Base-by-base conservation (phyloP, 306 rosid species). In the Myrica gale region DNA sequence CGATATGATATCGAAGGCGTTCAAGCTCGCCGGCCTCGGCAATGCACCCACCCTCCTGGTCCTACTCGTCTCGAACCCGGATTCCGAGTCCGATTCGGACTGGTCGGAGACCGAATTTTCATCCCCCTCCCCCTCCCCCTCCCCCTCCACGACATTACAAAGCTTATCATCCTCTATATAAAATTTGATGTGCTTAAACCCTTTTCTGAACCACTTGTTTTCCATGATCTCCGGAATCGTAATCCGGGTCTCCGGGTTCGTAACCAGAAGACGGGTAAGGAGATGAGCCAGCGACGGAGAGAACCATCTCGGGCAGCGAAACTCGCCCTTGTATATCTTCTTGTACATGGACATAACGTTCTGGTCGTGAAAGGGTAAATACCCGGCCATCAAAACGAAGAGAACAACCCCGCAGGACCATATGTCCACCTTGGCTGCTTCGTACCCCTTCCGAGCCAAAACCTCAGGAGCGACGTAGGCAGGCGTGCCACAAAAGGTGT, bases 401-500 rank as follows among this genome's bases (percentile, higher is more conserved):
- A 93, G 76, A 1, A 93, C 81, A 47, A 93, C 89, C 62, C 98
- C 98, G 65, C 98, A 93, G 1, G 98, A 90, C 98, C 98, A 93
- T 13, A 93, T 87, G 76, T 93, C 98, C 19, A 91, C 97, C 79
- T 91, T 93, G 0, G 89, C 92, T 3, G 96, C 97, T 56, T 93
- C 98, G 45, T 93, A 93, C 0, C 98, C 98, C 60, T 88, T 90
- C 37, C 98, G 78, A 0, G 81, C 93, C 53, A 93, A 73, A 53
- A 93, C 97, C 86, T 93, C 98, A 1, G 98, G 97, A 1, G 98
- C 98, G 20, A 93, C 98, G 65, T 93, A 93, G 0, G 97, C 96
- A n/a, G 98, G 98, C 0, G 98, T 93, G 0, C 98, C 98, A 20
- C 98, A 93, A 72, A 93, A 93, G 7, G 98, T 93, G 76, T 93